phyloP scores from a whole-genome alignment of 2,329 filamentous ascomycete genomes.

The Fusarium euwallaceae region DNA sequence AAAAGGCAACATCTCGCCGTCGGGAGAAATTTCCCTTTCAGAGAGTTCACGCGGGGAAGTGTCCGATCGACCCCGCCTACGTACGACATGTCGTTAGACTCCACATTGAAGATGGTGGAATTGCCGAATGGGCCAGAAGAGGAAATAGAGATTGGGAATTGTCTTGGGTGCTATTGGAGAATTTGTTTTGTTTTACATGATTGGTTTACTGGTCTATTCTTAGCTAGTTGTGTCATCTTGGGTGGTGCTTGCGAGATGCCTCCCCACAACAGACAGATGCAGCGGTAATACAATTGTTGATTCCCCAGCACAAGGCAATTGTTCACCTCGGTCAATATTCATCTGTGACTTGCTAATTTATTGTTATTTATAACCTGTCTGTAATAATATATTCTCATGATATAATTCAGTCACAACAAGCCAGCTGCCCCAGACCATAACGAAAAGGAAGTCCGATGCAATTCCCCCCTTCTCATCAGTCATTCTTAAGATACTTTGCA shows the following conservation, averaged over 20 bases:
- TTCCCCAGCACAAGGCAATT: background rate
- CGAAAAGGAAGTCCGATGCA: accelerated
- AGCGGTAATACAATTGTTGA: background rate
- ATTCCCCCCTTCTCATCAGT: background rate
- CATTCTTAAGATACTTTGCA: background rate
- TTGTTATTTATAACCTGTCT: background rate
- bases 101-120: background rate
- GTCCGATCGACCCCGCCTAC: background rate
- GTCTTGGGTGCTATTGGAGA: background rate
- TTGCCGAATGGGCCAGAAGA: background rate
- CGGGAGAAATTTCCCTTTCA: constrained; percentile 5
- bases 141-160: background rate
- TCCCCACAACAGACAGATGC: background rate
- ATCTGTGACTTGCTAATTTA: too few species aligned
- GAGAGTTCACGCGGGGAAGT: background rate
- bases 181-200: background rate
- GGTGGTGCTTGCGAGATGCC: background rate
- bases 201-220: background rate
- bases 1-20: constrained; percentile 7
- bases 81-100: background rate
- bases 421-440: background rate
- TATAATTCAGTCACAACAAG: too few species aligned
- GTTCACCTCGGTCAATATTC: background rate
- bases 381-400: background rate
- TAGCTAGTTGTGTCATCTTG: background rate